These are phyloP conservation scores for Tulasnella sp. DNA, from an alignment of 768 basidiomycete species.

Conservation along the genomic window DNA sequence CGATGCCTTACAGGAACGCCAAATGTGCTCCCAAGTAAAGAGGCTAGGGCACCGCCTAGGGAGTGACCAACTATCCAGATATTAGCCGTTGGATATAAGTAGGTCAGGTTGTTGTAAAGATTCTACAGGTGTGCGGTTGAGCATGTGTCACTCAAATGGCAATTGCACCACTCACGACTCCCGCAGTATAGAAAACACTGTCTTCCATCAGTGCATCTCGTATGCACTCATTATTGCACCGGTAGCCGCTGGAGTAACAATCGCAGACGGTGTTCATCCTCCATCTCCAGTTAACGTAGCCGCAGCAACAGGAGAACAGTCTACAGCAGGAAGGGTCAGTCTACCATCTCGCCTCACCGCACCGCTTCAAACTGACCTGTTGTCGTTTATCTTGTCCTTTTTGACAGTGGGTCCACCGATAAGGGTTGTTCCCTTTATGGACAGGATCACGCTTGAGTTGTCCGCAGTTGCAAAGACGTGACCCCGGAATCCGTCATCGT, in stretches of 20 bases:
- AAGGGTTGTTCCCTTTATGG: conserved; percentile 89
- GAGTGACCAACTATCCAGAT: conserved; percentile 57
- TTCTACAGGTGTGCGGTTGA: conserved; percentile 25
- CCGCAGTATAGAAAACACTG: conserved; percentile 84
- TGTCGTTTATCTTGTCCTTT: conserved; percentile 88
- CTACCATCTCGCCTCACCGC: neutral
- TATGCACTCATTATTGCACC: conserved; percentile 73
- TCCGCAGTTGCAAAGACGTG: conserved; percentile 77
- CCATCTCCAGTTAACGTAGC: conserved; percentile 81
- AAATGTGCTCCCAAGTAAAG: conserved; percentile 52
- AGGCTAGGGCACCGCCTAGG: conserved; percentile 53
- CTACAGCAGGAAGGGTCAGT: neutral
- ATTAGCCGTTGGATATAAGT: conserved; percentile 44
- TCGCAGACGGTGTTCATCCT: conserved; percentile 74
- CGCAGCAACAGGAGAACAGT: conserved; percentile 73
- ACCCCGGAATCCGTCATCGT: conserved; percentile 83
- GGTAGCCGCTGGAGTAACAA: conserved; percentile 60
- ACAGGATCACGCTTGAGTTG: conserved; percentile 76
- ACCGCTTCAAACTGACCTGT: conserved; percentile 27
- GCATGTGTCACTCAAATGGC: neutral
- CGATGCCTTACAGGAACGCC: conserved; percentile 35
- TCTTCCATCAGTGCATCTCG: conserved; percentile 76
- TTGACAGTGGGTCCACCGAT: conserved; percentile 76
- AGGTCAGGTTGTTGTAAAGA: conserved; percentile 45
- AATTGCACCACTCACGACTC: conserved; percentile 49